Evolutionary conservation across 257 asterid species (phyloP), one percentile per base, ranked within the genome.

Genomic region (Primulina eburnea): DNA sequence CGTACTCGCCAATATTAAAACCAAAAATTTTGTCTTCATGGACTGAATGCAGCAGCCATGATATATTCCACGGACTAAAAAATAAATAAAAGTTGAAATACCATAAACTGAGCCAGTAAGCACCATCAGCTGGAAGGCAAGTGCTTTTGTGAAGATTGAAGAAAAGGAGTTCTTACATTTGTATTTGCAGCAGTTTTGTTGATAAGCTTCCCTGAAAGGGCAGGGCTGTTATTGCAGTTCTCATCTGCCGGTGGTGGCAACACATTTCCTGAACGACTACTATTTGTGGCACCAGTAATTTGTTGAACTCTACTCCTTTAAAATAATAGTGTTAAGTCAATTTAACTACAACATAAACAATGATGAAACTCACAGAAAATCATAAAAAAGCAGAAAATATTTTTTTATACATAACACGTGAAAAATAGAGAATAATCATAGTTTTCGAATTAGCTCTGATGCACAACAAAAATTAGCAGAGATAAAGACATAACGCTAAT

Each of bases 231-330:
- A 86, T 73, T 83, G 87, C 70, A 78, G 84, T 82, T 90, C 56
- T 88, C 96, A 78, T 93, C 97, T 37, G 85, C 85, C 12, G 99
- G 95, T 62, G 99, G 85, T 69, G 99, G 99, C 73, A 93, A 81
- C 61, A 80, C 82, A 75, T 73, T 86, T 73, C 99, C 99, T 28
- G 92, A 77, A 68, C 86, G 90, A 74, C 87, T 73, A 80, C 82
- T 78, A 80, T 83, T 84, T 77, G 88, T 34, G 72, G 89, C 62
- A 73, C 96, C 90, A 38, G 89, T 85, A 73, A 84, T 82, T 76
- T 87, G 90, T 74, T 89, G 96, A 72, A 89, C 96, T 71, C 92
- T 89, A 78, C 76, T 89, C 95, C 87, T 90, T 87, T 61, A 81
- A 78, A 85, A 84, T 66, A 62, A 83, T 67, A 65, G 78, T 68